Conservation (phyloP, 139 green algal species). For the Chlamydomonas applanata region DNA sequence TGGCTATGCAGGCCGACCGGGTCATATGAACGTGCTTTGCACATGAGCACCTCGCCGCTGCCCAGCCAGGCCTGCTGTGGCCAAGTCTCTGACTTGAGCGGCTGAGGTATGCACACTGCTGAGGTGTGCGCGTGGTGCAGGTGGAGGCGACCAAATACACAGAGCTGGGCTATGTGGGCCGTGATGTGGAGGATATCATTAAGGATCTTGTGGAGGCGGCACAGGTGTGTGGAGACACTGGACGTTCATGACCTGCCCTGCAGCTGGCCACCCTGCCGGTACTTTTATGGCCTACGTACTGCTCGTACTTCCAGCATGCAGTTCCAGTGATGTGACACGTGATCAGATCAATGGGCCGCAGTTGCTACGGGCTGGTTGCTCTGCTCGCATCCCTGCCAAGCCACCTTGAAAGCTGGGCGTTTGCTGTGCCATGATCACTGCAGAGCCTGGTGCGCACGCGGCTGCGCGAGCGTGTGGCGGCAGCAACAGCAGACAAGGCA, state of each 20-base stretch:
- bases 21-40: too few relatives aligned
- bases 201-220: constrained; percentile 87
- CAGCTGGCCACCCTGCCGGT: background rate
- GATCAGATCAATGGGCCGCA: too few relatives aligned
- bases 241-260: background rate
- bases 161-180: constrained; percentile 94
- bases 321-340: too few relatives aligned
- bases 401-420: too few relatives aligned
- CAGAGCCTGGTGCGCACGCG: constrained; percentile 55
- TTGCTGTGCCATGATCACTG: background rate
- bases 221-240: constrained; percentile 1
- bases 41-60: too few relatives aligned
- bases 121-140: constrained; percentile 3
- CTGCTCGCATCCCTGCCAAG: too few relatives aligned
- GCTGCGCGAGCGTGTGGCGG: constrained; percentile 19
- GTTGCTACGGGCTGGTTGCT: too few relatives aligned
- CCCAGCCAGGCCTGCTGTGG: too few relatives aligned
- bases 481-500: constrained; percentile 2
- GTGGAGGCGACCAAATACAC: constrained; percentile 98
- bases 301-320: too few relatives aligned
- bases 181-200: constrained; percentile 94
- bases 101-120: too few relatives aligned
- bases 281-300: too few relatives aligned
- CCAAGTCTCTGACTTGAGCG: too few relatives aligned
- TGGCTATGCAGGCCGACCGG: background rate